Conservation (phyloP, 768 basidiomycete genomes). For the Mycena haematopus region DNA sequence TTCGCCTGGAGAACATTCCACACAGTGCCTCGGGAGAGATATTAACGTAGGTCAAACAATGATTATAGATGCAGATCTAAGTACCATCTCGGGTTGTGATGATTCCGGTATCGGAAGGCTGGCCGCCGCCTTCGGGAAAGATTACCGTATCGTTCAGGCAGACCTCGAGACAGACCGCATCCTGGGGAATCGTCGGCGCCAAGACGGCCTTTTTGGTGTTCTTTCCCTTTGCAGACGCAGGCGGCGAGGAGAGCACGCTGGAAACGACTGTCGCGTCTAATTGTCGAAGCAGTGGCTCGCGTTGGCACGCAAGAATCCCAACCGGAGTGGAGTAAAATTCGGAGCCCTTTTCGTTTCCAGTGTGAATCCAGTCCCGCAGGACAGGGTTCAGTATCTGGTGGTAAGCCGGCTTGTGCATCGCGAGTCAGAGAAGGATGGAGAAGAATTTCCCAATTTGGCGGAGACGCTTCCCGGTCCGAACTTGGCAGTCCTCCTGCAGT, state of each 20-base stretch:
- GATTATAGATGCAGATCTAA: conserved; percentile 6
- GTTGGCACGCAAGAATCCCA: conserved; percentile 81
- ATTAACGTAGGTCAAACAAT: not conserved
- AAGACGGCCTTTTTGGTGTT: conserved; percentile 63
- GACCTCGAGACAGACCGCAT: conserved; percentile 62
- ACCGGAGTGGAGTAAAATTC: conserved; percentile 62
- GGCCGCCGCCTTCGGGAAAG: conserved; percentile 85
- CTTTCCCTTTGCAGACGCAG: conserved; percentile 50
- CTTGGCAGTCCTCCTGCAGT: no score
- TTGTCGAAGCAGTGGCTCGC: conserved; percentile 71
- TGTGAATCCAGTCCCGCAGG: conserved; percentile 38
- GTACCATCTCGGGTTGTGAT: conserved; percentile 52
- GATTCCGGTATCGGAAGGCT: conserved; percentile 75
- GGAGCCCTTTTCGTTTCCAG: conserved; percentile 21
- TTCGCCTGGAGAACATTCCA: conserved; percentile 73
- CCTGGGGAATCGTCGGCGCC: conserved; percentile 48
- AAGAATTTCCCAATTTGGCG: no score
- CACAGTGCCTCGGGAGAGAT: conserved; percentile 15
- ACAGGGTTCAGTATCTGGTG: conserved; percentile 69
- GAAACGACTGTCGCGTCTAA: conserved; percentile 64
- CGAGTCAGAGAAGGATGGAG: not conserved
- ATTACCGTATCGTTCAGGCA: conserved; percentile 78
- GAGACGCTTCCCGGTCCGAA: no score
- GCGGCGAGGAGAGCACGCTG: conserved; percentile 53
- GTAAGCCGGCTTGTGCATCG: conserved; percentile 42